A percentile compares a stretch with the other conserved stretches of the same genome.
phyloP scores from a whole-genome alignment of 352 stramenopile genomes.

The Pythium vanterpoolii region DNA sequence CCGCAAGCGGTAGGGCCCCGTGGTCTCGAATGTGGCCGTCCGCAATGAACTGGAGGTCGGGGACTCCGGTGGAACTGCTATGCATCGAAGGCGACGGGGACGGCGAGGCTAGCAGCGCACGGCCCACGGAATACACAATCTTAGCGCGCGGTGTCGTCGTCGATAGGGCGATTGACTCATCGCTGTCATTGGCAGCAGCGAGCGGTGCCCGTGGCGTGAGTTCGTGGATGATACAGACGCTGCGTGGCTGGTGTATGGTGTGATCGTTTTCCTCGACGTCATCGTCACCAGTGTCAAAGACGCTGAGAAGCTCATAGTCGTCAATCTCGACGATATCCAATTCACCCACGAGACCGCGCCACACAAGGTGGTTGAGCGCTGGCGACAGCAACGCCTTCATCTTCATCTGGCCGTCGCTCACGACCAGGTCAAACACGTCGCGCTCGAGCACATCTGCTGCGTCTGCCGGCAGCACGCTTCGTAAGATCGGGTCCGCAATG shows the following conservation, averaged over 20 bases:
- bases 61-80: not conserved
- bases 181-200: not conserved
- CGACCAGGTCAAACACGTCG: conserved; percentile 58
- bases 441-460: conserved; percentile 14
- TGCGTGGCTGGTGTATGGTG: not conserved
- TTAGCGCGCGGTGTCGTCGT: conserved; percentile 5
- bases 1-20: conserved; percentile 38
- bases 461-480: conserved; percentile 25
- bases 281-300: conserved; percentile 5
- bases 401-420: conserved; percentile 58
- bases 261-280: not conserved
- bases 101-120: not conserved
- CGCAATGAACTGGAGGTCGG: conserved; percentile 39
- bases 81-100: conserved; percentile 1
- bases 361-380: conserved; percentile 37
- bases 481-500: conserved; percentile 41
- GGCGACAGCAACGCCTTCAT: conserved; percentile 47
- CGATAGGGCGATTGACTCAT: not conserved
- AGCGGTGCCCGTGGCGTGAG: conserved; percentile 2
- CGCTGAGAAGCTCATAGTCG: conserved; percentile 28
- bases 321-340: conserved; percentile 33
- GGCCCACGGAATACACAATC: conserved; percentile 20
- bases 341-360: conserved; percentile 25
- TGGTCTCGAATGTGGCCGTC: conserved; percentile 36
- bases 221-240: conserved; percentile 24